Evolutionary conservation across 306 rosid species (phyloP).

Genomic region (Lathyrus oleraceus): DNA sequence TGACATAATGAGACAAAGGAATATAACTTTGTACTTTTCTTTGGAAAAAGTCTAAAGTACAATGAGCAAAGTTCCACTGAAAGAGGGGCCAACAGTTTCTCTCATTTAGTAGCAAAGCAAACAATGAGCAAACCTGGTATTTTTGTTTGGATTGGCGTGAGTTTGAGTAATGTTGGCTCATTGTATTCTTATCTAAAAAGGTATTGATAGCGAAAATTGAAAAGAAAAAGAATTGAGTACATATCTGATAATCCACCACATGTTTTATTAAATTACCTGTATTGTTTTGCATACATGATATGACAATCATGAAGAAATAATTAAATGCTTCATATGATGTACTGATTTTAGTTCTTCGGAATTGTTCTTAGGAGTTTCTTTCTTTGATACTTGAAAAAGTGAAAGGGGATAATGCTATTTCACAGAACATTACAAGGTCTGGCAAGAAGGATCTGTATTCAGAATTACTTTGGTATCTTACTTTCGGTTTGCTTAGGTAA

Average conservation of each 20-base stretch:
- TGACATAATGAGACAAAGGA: neutral
- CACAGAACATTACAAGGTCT: constrained; percentile 68
- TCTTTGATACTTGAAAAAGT: constrained; percentile 63
- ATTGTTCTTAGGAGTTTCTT: constrained; percentile 56
- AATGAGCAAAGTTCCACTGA: constrained; percentile 3
- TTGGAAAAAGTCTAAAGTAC: neutral
- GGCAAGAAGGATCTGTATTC: constrained; percentile 92
- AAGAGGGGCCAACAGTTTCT: neutral
- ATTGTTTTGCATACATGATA: neutral
- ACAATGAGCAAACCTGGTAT: neutral
- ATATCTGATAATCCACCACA: neutral
- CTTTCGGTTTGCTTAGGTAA: constrained; percentile 75
- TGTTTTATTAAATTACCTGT: neutral
- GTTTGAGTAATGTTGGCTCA: neutral
- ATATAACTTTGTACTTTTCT: neutral
- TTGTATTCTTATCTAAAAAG: neutral
- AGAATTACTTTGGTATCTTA: constrained; percentile 78
- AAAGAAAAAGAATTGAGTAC: neutral
- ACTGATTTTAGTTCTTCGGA: constrained; percentile 23
- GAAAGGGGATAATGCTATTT: constrained; percentile 55
- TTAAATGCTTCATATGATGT: neutral
- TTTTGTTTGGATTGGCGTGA: constrained; percentile 4
- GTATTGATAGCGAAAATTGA: neutral
- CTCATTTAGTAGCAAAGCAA: constrained; percentile 18
- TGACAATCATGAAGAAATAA: neutral